Evolutionary conservation across 208 protist genomes (phyloP).

Genomic region (Leishmania braziliensis): DNA sequence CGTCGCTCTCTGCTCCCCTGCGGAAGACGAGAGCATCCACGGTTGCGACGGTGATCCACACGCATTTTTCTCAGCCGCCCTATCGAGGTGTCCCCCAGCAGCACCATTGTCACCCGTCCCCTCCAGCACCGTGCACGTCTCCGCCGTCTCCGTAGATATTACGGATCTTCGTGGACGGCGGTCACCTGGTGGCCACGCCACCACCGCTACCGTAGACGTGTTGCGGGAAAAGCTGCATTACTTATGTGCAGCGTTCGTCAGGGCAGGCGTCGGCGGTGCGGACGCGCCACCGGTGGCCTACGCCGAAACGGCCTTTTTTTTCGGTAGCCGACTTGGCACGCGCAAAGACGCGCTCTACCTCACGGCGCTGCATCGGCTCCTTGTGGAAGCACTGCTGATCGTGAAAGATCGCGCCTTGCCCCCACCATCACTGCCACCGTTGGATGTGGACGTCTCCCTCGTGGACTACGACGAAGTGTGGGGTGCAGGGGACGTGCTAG

Average conservation of each 20-base stretch:
- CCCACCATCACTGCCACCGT: background rate
- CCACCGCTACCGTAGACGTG: background rate
- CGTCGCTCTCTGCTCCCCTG: slow-evolving; percentile 2
- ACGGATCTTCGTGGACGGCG: background rate
- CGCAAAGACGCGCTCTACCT: slow-evolving; percentile 22
- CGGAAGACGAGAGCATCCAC: background rate
- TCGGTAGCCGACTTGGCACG: slow-evolving; percentile 5
- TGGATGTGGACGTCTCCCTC: slow-evolving; percentile 35
- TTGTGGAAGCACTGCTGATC: slow-evolving; percentile 1
- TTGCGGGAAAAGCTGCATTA: background rate
- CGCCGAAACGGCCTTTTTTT: slow-evolving; percentile 11
- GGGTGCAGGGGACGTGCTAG: slow-evolving; percentile 47
- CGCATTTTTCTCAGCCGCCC: background rate
- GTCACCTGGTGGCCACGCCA: background rate
- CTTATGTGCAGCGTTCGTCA: background rate
- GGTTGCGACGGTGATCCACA: background rate
- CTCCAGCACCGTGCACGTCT: background rate
- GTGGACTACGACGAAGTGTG: slow-evolving; percentile 48
- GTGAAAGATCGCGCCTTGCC: background rate
- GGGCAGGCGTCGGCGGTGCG: background rate
- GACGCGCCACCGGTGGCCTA: background rate
- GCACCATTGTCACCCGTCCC: background rate
- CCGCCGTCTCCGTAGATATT: slow-evolving; percentile 1
- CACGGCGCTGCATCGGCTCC: slow-evolving; percentile 9
- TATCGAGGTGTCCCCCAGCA: background rate